These are phyloP conservation scores for Hibiscus mutabilis DNA, from an alignment of 345 rosid species.

Conservation along the genomic window DNA sequence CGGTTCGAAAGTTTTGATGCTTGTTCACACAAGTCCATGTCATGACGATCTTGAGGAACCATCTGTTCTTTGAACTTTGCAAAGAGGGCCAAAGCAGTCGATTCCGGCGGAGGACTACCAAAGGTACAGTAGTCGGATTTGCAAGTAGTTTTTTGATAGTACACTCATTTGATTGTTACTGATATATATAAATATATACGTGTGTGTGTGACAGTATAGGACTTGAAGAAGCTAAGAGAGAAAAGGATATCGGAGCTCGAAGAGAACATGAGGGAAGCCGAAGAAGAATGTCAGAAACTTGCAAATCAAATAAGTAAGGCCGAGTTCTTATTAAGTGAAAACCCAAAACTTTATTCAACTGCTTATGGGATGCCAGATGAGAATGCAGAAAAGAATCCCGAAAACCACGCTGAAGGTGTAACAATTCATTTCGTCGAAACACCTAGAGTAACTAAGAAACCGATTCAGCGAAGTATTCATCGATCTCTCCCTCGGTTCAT, in stretches of 20 bases:
- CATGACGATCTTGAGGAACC: slow-evolving; percentile 77
- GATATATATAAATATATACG: no score
- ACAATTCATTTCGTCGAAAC: slow-evolving; percentile 23
- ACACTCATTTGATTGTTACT: background rate
- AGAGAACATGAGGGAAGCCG: slow-evolving; percentile 51
- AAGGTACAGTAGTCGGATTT: slow-evolving; percentile 31
- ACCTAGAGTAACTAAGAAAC: slow-evolving; percentile 28
- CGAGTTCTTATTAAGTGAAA: slow-evolving; percentile 42
- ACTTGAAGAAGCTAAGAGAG: slow-evolving; percentile 44
- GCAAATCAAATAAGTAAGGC: slow-evolving; percentile 39
- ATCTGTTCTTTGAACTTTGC: slow-evolving; percentile 78
- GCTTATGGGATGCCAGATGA: slow-evolving; percentile 22
- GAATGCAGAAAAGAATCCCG: slow-evolving; percentile 25
- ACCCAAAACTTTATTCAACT: slow-evolving; percentile 43
- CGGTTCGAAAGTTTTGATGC: slow-evolving; percentile 84
- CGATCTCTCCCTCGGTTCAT: slow-evolving; percentile 63
- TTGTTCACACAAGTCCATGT: slow-evolving; percentile 74
- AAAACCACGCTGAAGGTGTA: slow-evolving; percentile 21
- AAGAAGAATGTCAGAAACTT: slow-evolving; percentile 42
- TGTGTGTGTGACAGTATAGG: no score
- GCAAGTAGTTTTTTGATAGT: background rate
- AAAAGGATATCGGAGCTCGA: slow-evolving; percentile 52
- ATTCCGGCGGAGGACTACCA: slow-evolving; percentile 46
- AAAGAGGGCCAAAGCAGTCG: slow-evolving; percentile 75
- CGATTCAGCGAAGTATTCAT: slow-evolving; percentile 19